Percentiles rank a stretch among this genome's conserved stretches.
Evolutionary conservation across 164 flowering plant species (phyloP).

Genomic region (Taxillus chinensis): DNA sequence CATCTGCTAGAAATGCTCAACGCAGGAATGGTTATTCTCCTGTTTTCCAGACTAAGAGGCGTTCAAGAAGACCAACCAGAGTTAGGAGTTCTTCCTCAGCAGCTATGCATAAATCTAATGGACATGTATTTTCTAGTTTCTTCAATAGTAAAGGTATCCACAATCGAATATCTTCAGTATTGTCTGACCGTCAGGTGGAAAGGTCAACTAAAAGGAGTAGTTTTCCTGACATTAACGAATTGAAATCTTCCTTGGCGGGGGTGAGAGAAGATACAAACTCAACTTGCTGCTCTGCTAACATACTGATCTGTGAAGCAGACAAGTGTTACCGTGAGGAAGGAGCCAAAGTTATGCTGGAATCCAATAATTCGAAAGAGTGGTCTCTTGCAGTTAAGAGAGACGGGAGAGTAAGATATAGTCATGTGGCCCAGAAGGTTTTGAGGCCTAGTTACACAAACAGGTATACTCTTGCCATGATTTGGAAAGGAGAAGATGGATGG

Average conservation of each 20-base stretch:
- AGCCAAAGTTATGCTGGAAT: constrained; percentile 37
- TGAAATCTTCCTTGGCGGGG: constrained; percentile 13
- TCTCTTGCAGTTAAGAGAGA: constrained; percentile 40
- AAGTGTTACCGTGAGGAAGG: constrained; percentile 64
- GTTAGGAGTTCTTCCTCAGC: constrained; percentile 22
- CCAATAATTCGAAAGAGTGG: constrained; percentile 43
- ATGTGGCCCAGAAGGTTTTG: constrained; percentile 48
- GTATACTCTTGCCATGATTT: constrained; percentile 53
- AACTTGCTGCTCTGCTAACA: constrained; percentile 41
- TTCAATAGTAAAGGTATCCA: constrained; percentile 17
- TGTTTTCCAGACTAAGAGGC: constrained; percentile 38
- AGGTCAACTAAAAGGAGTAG: constrained; percentile 19
- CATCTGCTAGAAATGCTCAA: constrained; percentile 15
- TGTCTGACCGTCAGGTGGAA: constrained; percentile 18
- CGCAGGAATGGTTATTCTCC: constrained; percentile 22
- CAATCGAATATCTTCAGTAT: constrained; percentile 13
- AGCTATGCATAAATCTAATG: constrained; percentile 18
- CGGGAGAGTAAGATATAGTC: constrained; percentile 33
- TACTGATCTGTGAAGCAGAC: constrained; percentile 57
- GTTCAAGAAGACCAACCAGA: constrained; percentile 35
- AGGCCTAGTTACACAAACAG: constrained; percentile 49
- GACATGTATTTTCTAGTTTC: constrained; percentile 19
- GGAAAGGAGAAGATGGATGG: constrained; percentile 58
- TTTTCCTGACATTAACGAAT: constrained; percentile 16
- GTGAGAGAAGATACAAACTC: constrained; percentile 23